Base-by-base conservation (phyloP, 2,329 filamentous ascomycete genomes). In the Colletotrichum sp. region DNA sequence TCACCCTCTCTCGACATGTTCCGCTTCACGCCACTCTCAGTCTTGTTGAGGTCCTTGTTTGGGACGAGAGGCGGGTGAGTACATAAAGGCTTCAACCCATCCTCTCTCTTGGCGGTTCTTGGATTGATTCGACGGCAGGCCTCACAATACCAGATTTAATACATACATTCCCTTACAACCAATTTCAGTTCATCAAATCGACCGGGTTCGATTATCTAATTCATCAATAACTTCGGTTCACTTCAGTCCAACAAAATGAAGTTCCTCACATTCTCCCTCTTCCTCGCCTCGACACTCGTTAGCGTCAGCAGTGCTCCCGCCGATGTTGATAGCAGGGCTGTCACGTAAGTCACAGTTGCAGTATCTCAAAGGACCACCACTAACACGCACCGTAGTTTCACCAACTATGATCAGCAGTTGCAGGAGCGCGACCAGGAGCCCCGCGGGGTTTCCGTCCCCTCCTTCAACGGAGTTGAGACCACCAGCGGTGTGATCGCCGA, bases 191-290 rank as follows among this genome's bases (percentile, higher is more conserved):
- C 69, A 72, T 43, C 55, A 61, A 13, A 61, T 48, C 32, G 16
- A 64, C n/a, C 32, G 6, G 43, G 52, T 28, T 59, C n/a, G 21
- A 66, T 59, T 13, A 26, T 48, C 15, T 67, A 73, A 43, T 43
- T 24, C 21, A n/a, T n/a, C 43, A 24, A 21, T 30, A 59, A 72
- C n/a, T 59, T 67, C 57, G 69, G 73, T 64, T 68, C 24, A 64
- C 69, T 73, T 73, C 73, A 75, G 26, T 68, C 73, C 73, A 75
- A 57, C 73, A 68, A 75, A 73, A 75, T 75, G 73, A 75, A 68
- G 70, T 68, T 73, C 48, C 39, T 75, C 26, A 75, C 73, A 34
- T 59, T 75, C 28, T 71, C 69, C 10, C 26, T 75, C 34, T 43
- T 75, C 34, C 57, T 75, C 57, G 70, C 73, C 59, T 75, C 73